phyloP scores from a whole-genome alignment of 352 stramenopile genomes.

The Saprolegnia diclina region DNA sequence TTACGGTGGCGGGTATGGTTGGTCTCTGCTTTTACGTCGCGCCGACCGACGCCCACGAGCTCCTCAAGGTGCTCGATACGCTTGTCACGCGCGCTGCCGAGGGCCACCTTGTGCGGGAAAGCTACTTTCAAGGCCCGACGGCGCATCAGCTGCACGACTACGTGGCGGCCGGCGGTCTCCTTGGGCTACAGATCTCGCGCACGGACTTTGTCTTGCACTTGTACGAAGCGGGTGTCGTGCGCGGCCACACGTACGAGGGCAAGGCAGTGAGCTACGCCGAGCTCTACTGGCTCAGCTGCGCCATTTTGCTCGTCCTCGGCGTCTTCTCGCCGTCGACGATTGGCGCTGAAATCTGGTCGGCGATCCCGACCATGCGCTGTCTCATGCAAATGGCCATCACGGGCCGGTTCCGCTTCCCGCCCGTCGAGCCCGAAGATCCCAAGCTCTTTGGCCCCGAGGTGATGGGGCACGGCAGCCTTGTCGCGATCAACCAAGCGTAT shows the following conservation, averaged over 20 bases:
- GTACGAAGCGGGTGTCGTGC: slow-evolving; percentile 49
- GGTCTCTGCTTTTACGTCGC: slow-evolving; percentile 52
- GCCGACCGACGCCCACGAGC: slow-evolving; percentile 61
- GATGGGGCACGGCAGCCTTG: slow-evolving; percentile 44
- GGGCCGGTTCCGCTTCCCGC: slow-evolving; percentile 61
- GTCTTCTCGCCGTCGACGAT: slow-evolving; percentile 73
- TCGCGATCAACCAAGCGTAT: slow-evolving; percentile 56
- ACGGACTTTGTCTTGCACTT: slow-evolving; percentile 53
- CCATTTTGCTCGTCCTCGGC: slow-evolving; percentile 66
- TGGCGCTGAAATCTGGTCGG: slow-evolving; percentile 64
- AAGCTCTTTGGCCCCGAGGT: slow-evolving; percentile 58
- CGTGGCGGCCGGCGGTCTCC: slow-evolving; percentile 47
- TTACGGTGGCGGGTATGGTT: slow-evolving; percentile 54
- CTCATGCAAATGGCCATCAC: slow-evolving; percentile 87
- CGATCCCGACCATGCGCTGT: slow-evolving; percentile 62
- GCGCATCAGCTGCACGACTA: slow-evolving; percentile 52
- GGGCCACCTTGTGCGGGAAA: slow-evolving; percentile 66
- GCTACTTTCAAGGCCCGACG: slow-evolving; percentile 48
- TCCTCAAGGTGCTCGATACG: slow-evolving; percentile 62
- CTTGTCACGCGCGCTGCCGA: slow-evolving; percentile 75
- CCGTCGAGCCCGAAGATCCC: slow-evolving; percentile 47
- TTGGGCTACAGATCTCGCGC: slow-evolving; percentile 60
- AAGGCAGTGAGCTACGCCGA: slow-evolving; percentile 73
- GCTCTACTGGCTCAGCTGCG: slow-evolving; percentile 79
- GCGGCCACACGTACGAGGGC: slow-evolving; percentile 27